Conservation (phyloP, 2,329 filamentous ascomycete genomes). For the Ilyonectria mors-panacis region DNA sequence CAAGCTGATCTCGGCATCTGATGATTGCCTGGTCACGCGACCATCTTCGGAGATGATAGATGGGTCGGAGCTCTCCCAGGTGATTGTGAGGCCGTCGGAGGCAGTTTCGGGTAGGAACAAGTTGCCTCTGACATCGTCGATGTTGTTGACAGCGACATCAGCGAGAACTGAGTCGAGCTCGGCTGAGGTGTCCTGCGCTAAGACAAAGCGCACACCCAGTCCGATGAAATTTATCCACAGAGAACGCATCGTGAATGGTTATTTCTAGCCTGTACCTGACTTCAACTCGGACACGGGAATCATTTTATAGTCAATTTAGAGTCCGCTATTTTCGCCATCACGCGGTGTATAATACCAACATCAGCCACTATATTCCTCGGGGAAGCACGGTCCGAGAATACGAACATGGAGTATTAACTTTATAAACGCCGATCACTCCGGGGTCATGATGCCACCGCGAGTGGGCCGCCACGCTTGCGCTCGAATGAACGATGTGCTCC, state of each 20-base stretch:
- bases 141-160: conserved; percentile 49
- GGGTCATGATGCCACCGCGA: conserved; percentile 12
- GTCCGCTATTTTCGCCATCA: background rate
- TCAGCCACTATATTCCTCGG: background rate
- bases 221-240: conserved; percentile 14
- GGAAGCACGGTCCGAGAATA: conserved; percentile 6
- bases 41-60: conserved; percentile 54
- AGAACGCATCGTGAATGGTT: conserved; percentile 23
- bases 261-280: background rate
- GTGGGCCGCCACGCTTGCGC: conserved; percentile 25
- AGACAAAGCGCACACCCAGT: conserved; percentile 11
- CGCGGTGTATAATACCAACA: background rate
- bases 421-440: background rate
- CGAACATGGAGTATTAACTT: background rate
- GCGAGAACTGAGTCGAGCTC: conserved; percentile 27
- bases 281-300: background rate
- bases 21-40: conserved; percentile 52
- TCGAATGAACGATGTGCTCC: conserved; percentile 20
- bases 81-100: conserved; percentile 50
- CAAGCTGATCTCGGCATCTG: conserved; percentile 50
- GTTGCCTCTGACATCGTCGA: conserved; percentile 57
- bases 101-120: conserved; percentile 51
- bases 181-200: conserved; percentile 1
- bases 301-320: conserved; percentile 7
- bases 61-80: conserved; percentile 54